Percentiles rank a stretch among this genome's conserved stretches.
Evolutionary conservation across 805 yeast species (phyloP).

Genomic region (Alloascoidea africana): DNA sequence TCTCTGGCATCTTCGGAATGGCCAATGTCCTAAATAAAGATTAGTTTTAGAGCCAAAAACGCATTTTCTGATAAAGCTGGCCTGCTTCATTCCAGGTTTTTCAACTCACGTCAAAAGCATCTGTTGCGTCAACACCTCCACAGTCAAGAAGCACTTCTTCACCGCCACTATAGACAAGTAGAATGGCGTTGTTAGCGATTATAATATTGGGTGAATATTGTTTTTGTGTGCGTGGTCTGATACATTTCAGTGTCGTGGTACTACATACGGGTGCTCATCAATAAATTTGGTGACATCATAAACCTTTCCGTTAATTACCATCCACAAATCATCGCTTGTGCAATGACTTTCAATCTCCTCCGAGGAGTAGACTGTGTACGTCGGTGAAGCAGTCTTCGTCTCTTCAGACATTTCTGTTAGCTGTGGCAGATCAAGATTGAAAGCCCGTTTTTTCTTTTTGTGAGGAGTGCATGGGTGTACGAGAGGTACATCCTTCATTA

Average conservation of each 20-base stretch:
- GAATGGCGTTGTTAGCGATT: no score
- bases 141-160: constrained; percentile 65
- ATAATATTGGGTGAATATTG: no score
- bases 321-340: constrained; percentile 51
- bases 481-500: no score
- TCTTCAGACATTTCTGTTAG: no score
- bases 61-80: constrained; percentile 5
- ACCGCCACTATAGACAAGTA: constrained; percentile 62
- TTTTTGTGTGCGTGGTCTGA: no score
- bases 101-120: constrained; percentile 48
- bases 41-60: constrained; percentile 46
- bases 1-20: constrained; percentile 95
- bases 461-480: no score
- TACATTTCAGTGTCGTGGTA: no score
- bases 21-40: constrained; percentile 68
- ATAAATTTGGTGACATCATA: constrained; percentile 44
- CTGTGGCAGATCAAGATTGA: no score
- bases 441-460: no score
- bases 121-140: constrained; percentile 71
- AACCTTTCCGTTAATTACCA: constrained; percentile 54
- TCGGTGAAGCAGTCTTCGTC: no score
- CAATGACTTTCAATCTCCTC: constrained; percentile 27
- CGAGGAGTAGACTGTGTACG: constrained; percentile 16
- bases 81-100: constrained; percentile 34
- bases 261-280: constrained; percentile 40